Evolutionary conservation across 768 basidiomycete species (phyloP).

Genomic region (Rhodosporidiobolus sp.): DNA sequence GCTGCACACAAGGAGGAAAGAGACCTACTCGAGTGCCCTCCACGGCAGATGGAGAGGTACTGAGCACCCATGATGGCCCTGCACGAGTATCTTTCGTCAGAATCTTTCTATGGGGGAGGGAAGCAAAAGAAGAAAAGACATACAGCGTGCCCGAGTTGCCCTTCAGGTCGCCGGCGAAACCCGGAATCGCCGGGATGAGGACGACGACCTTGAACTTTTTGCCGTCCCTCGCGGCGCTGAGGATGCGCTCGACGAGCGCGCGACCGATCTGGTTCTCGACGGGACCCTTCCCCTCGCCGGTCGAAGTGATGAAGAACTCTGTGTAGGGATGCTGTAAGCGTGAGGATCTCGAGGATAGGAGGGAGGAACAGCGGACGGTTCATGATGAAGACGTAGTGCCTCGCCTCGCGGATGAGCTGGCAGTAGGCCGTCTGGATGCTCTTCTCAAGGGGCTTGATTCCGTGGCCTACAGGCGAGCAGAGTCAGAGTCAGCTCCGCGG

Average conservation of each 20-base stretch:
- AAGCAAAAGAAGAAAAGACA: too few relatives aligned
- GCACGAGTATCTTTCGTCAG: too few relatives aligned
- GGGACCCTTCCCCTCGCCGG: slow-evolving; percentile 53
- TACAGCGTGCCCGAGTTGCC: slow-evolving; percentile 37
- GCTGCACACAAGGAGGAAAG: slow-evolving; percentile 74
- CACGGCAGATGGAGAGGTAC: slow-evolving; percentile 65
- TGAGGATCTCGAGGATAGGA: too few relatives aligned
- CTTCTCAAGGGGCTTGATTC: slow-evolving; percentile 72
- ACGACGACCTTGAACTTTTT: slow-evolving; percentile 83
- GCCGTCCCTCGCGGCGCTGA: slow-evolving; percentile 68
- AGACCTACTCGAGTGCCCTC: slow-evolving; percentile 62
- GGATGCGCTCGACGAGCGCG: slow-evolving; percentile 77
- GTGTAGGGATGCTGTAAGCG: too few relatives aligned
- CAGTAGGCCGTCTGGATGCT: slow-evolving; percentile 82
- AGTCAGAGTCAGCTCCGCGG: background rate
- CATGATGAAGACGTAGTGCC: slow-evolving; percentile 86
- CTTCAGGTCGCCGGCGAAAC: slow-evolving; percentile 69
- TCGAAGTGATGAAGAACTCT: slow-evolving; percentile 46
- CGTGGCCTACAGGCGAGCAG: slow-evolving; percentile 67
- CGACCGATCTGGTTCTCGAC: slow-evolving; percentile 79
- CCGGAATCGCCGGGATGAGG: slow-evolving; percentile 84
- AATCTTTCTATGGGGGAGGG: too few relatives aligned
- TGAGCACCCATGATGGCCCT: slow-evolving; percentile 40
- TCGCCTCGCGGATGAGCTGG: slow-evolving; percentile 66
- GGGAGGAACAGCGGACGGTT: slow-evolving; percentile 45